Percentiles rank a stretch among this genome's conserved stretches.
phyloP scores from a whole-genome alignment of 2,329 filamentous ascomycete species.

The Aspergillus spinulosporus region DNA sequence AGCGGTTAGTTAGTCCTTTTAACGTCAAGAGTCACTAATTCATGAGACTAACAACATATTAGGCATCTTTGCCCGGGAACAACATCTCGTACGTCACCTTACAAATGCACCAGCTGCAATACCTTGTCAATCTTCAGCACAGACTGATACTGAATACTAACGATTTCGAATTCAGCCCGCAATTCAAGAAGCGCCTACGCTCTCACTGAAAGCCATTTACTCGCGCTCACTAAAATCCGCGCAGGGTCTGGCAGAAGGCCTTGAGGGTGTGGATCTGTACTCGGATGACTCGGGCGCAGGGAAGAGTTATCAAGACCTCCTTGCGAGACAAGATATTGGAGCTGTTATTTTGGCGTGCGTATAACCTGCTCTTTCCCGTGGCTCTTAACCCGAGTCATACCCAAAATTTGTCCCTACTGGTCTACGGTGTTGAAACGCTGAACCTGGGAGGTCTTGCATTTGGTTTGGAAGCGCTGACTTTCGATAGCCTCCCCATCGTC shows the following conservation, averaged over 20 bases:
- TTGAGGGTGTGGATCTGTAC: constrained; percentile 52
- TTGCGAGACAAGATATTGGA: constrained; percentile 50
- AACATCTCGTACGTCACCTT: constrained; percentile 49
- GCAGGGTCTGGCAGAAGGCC: constrained; percentile 39
- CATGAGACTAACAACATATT: not conserved
- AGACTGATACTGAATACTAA: not conserved
- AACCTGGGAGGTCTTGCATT: not conserved
- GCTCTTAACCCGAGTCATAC: not conserved
- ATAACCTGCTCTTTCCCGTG: constrained; percentile 19
- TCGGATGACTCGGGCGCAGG: constrained; percentile 54
- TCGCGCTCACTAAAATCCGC: constrained; percentile 59
- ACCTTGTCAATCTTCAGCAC: not conserved
- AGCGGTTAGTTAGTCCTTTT: constrained; percentile 40
- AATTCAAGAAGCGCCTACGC: constrained; percentile 45
- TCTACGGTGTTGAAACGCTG: too few relatives aligned
- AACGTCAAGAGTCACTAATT: not conserved
- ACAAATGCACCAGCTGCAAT: not conserved
- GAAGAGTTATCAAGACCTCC: constrained; percentile 48
- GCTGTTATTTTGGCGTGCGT: constrained; percentile 54
- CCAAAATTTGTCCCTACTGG: too few relatives aligned
- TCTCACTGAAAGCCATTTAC: constrained; percentile 58
- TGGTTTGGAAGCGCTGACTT: not conserved
- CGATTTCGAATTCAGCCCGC: constrained; percentile 46
- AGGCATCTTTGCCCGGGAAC: constrained; percentile 59
- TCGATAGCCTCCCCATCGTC: constrained; percentile 52